A percentile compares a stretch with the other conserved stretches of the same genome.
Conservation (phyloP, 1,284 basidiomycete species). For the Cryptococcus neoformans region DNA sequence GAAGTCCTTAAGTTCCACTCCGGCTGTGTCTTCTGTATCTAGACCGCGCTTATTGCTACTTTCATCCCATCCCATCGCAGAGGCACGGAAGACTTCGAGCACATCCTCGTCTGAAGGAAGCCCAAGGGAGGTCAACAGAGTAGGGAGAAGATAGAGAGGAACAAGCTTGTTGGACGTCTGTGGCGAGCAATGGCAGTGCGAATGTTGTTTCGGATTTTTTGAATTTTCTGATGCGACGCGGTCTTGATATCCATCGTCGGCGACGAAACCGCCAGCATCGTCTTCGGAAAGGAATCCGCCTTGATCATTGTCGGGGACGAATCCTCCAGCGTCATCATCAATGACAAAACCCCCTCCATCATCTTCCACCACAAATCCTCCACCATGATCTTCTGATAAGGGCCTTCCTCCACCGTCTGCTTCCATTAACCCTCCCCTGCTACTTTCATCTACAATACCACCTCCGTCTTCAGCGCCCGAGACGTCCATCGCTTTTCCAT, state of each 20-base stretch:
- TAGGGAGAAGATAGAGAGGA: constrained; percentile 34
- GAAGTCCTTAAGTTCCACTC: constrained; percentile 24
- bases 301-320: constrained; percentile 3
- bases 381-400: constrained; percentile 4
- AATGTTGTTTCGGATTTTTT: not conserved
- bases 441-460: constrained; percentile 11
- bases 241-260: not conserved
- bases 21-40: constrained; percentile 12
- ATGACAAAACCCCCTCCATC: constrained; percentile 22
- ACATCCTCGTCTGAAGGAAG: constrained; percentile 48
- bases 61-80: constrained; percentile 41
- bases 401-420: constrained; percentile 3
- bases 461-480: not conserved
- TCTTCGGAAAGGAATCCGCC: constrained; percentile 26
- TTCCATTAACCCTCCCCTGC: constrained; percentile 21
- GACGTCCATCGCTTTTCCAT: constrained; percentile 11
- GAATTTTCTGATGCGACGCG: not conserved
- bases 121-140: constrained; percentile 32
- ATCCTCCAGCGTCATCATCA: constrained; percentile 11
- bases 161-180: constrained; percentile 9
- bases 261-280: constrained; percentile 12
- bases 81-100: constrained; percentile 39
- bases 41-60: not conserved
- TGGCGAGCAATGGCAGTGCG: not conserved
- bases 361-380: constrained; percentile 22